phyloP scores from a whole-genome alignment of 1,284 basidiomycete genomes.

The Abortiporus biennis region DNA sequence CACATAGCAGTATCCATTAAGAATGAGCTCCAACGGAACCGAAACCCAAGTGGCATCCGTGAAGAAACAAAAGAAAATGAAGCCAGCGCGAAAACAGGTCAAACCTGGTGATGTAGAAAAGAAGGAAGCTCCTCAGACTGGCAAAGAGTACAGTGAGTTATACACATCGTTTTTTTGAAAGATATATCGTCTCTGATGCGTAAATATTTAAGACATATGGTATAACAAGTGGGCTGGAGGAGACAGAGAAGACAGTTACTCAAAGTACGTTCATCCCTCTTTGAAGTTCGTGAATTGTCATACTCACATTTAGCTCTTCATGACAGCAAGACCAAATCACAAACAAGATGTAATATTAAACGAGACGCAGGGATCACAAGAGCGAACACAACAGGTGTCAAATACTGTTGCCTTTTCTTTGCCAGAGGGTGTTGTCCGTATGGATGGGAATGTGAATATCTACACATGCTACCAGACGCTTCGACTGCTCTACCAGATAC shows the following conservation, averaged over 20 bases:
- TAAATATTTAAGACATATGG: conserved; percentile 72
- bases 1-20: too few species aligned
- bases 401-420: conserved; percentile 95
- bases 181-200: too few species aligned
- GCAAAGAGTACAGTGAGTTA: conserved; percentile 88
- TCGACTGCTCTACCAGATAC: conserved; percentile 74
- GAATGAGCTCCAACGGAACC: conserved; percentile 21
- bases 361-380: conserved; percentile 90
- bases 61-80: conserved; percentile 53
- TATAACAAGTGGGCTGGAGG: conserved; percentile 99
- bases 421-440: conserved; percentile 96
- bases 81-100: conserved; percentile 87
- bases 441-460: conserved; percentile 95
- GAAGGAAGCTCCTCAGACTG: conserved; percentile 83
- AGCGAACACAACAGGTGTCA: conserved; percentile 85
- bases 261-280: conserved; percentile 58
- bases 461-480: conserved; percentile 82
- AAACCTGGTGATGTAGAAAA: conserved; percentile 86
- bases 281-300: conserved; percentile 8
- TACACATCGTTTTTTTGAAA: conserved; percentile 9
- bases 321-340: conserved; percentile 85
- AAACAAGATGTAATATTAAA: conserved; percentile 87
- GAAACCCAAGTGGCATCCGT: conserved; percentile 19
- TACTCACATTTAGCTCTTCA: conserved; percentile 1
- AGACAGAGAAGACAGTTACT: conserved; percentile 90